These are phyloP conservation scores for Dothidotthia symphoricarpi DNA, from an alignment of 2,329 filamentous ascomycete genomes.

Conservation along the genomic window DNA sequence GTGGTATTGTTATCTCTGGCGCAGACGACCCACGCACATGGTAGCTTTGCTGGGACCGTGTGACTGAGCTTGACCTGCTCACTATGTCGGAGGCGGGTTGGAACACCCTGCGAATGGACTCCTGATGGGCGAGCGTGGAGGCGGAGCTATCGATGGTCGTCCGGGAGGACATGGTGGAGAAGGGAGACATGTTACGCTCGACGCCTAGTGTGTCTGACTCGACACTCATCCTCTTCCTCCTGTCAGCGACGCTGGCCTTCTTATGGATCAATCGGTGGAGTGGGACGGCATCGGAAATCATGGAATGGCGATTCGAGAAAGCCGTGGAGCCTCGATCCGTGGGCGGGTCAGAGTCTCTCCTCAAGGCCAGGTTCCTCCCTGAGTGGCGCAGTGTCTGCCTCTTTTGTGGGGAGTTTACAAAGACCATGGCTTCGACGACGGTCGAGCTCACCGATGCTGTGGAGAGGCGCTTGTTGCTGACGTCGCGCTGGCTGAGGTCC, in stretches of 20 bases:
- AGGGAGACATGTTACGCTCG: slow-evolving; percentile 28
- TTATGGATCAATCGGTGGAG: slow-evolving; percentile 54
- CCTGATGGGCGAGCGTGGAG: slow-evolving; percentile 32
- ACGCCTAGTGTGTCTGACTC: slow-evolving; percentile 26
- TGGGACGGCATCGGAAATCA: slow-evolving; percentile 44
- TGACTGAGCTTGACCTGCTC: slow-evolving; percentile 29
- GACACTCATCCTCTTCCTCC: slow-evolving; percentile 33
- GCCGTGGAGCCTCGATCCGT: slow-evolving; percentile 44
- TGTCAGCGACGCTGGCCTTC: slow-evolving; percentile 50
- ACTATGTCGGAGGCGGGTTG: slow-evolving; percentile 38
- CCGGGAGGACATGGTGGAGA: slow-evolving; percentile 28
- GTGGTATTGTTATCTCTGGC: slow-evolving; percentile 27
- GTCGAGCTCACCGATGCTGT: slow-evolving; percentile 54
- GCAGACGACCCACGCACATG: slow-evolving; percentile 39
- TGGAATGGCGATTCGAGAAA: slow-evolving; percentile 47
- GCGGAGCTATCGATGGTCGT: slow-evolving; percentile 31
- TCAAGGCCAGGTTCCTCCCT: slow-evolving; percentile 53
- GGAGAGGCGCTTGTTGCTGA: slow-evolving; percentile 48
- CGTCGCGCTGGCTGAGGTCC: slow-evolving; percentile 25
- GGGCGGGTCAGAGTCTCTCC: slow-evolving; percentile 41
- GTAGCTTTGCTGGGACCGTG: slow-evolving; percentile 13
- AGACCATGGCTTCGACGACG: slow-evolving; percentile 55
- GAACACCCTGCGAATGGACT: slow-evolving; percentile 31
- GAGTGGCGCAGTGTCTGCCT: slow-evolving; percentile 53
- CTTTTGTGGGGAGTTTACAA: slow-evolving; percentile 50